Evolutionary conservation across 768 basidiomycete genomes (phyloP).

Genomic region (Agaricus blazei): DNA sequence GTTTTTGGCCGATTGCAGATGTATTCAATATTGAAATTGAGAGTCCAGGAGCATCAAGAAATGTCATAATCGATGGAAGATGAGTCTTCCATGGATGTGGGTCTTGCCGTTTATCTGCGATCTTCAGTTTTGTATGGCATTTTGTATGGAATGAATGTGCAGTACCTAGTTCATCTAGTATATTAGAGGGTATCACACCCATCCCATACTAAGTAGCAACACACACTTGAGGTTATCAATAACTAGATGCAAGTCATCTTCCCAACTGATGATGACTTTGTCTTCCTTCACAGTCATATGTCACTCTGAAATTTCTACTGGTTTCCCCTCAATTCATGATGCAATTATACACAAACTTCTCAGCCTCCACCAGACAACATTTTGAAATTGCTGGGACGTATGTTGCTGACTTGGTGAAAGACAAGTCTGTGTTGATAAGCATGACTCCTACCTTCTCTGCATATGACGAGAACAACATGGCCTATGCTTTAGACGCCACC

Average conservation of each 20-base stretch:
- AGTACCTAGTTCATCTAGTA: constrained; percentile 38
- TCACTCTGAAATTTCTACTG: too few relatives aligned
- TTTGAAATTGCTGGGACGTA: too few relatives aligned
- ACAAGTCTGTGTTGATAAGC: too few relatives aligned
- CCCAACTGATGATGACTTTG: not conserved
- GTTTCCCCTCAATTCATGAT: too few relatives aligned
- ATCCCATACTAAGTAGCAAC: constrained; percentile 48
- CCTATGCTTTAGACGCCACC: too few relatives aligned
- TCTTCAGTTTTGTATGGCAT: not conserved
- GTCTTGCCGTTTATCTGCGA: constrained; percentile 19
- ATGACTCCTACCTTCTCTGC: too few relatives aligned
- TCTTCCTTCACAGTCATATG: too few relatives aligned
- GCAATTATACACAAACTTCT: too few relatives aligned
- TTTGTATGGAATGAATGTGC: not conserved
- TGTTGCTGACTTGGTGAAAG: too few relatives aligned
- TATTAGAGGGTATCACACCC: constrained; percentile 41
- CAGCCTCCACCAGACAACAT: too few relatives aligned
- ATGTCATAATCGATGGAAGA: constrained; percentile 50
- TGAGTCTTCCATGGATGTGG: constrained; percentile 38
- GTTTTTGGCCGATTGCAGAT: constrained; percentile 22
- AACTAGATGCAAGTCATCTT: constrained; percentile 45
- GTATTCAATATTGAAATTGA: constrained; percentile 48
- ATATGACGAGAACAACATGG: too few relatives aligned
- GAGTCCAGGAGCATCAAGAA: constrained; percentile 54
- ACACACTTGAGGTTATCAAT: constrained; percentile 53